These are phyloP conservation scores for Lactarius vividus DNA, from an alignment of 768 basidiomycete genomes.

Conservation along the genomic window DNA sequence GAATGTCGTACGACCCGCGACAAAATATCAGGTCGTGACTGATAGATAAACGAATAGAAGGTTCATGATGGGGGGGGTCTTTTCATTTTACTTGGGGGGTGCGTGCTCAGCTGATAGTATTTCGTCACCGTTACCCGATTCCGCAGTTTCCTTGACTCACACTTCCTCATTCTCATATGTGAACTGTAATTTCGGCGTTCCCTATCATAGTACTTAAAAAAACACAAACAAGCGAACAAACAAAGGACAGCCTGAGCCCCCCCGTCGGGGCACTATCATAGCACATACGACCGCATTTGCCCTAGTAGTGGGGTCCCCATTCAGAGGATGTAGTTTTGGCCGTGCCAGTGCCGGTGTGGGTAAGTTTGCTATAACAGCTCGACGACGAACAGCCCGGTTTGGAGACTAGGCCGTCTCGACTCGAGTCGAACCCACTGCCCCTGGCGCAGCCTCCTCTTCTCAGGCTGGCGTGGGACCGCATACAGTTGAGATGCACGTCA, in stretches of 20 bases:
- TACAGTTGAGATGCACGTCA: not conserved
- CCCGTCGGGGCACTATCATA: not conserved
- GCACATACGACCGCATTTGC: not conserved
- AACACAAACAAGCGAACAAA: not conserved
- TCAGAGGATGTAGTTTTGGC: not conserved
- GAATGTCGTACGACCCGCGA: not conserved
- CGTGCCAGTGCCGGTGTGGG: not conserved
- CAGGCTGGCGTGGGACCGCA: not conserved
- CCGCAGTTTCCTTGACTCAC: not conserved
- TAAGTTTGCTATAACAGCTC: not conserved
- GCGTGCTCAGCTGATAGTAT: not conserved
- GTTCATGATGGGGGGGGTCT: not conserved
- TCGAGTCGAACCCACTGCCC: not conserved
- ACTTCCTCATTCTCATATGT: not conserved
- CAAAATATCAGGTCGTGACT: not conserved
- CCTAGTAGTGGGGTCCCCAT: not conserved
- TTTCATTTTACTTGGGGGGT: not conserved
- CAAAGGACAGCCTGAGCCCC: not conserved
- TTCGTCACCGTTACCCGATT: not conserved
- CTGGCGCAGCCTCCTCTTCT: not conserved
- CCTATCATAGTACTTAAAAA: not conserved
- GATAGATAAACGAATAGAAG: not conserved
- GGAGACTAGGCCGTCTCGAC: not conserved
- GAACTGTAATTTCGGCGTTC: not conserved
- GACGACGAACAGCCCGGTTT: not conserved